Conservation (phyloP, 1,284 basidiomycete species). For the Naganishia sp. region DNA sequence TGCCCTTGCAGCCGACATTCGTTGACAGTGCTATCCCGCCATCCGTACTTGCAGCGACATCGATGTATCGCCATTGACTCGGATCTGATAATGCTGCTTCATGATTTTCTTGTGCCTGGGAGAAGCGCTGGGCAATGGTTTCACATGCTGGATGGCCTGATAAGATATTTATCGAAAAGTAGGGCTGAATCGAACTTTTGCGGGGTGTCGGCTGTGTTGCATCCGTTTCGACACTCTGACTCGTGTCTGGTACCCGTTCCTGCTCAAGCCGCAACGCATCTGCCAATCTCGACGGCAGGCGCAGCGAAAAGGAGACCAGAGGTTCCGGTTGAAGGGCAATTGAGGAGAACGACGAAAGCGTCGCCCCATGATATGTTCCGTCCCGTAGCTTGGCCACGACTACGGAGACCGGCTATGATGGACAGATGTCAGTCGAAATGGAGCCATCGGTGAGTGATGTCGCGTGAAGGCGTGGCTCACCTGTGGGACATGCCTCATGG, state of each 20-base stretch:
- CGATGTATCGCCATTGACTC: slow-evolving; percentile 13
- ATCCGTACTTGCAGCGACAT: background rate
- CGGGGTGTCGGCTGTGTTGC: background rate
- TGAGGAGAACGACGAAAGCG: slow-evolving; percentile 88
- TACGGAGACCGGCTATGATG: slow-evolving; percentile 49
- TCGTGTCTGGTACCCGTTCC: background rate
- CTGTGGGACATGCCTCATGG: slow-evolving; percentile 54
- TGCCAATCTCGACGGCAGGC: slow-evolving; percentile 85
- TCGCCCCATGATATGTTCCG: slow-evolving; percentile 70
- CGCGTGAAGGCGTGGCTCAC: slow-evolving; percentile 38
- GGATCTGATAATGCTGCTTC: slow-evolving; percentile 19
- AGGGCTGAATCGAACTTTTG: background rate
- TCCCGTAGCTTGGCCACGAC: slow-evolving; percentile 41
- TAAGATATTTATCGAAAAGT: slow-evolving; percentile 28
- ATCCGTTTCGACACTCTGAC: background rate
- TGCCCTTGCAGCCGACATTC: background rate
- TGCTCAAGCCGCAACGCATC: slow-evolving; percentile 55
- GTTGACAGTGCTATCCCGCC: background rate
- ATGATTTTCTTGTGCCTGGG: slow-evolving; percentile 28
- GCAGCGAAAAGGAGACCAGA: slow-evolving; percentile 80
- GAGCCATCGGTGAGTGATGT: background rate
- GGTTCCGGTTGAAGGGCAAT: slow-evolving; percentile 83
- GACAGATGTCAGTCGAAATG: background rate
- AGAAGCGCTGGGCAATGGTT: slow-evolving; percentile 27
- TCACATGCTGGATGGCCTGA: slow-evolving; percentile 15